Evolutionary conservation across 1,139 yeast species (phyloP).

Genomic region (Saccharomycopsis hybrid): DNA sequence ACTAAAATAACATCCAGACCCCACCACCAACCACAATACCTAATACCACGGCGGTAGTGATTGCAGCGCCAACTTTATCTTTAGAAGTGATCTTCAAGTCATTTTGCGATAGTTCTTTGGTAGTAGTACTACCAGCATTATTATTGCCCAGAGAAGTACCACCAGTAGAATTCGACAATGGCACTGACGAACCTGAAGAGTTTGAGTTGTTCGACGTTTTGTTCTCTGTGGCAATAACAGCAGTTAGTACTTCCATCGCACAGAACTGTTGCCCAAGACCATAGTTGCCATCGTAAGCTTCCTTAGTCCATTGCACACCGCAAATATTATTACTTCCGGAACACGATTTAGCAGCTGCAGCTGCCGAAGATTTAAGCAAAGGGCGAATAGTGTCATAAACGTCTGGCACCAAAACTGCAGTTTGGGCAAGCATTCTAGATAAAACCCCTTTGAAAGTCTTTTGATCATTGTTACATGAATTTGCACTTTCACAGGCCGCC

Average conservation of each 20-base stretch:
- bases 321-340: slow-evolving; percentile 55
- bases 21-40: slow-evolving; percentile 54
- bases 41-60: slow-evolving; percentile 68
- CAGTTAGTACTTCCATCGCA: slow-evolving; percentile 50
- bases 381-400: slow-evolving; percentile 38
- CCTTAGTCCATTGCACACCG: slow-evolving; percentile 48
- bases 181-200: slow-evolving; percentile 4
- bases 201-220: slow-evolving; percentile 20
- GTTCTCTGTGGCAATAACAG: slow-evolving; percentile 32
- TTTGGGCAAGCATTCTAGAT: slow-evolving; percentile 56
- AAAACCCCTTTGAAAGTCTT: slow-evolving; percentile 70
- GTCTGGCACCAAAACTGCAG: slow-evolving; percentile 51
- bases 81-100: slow-evolving; percentile 44
- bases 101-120: slow-evolving; percentile 32
- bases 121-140: slow-evolving; percentile 35
- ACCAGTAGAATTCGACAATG: slow-evolving; percentile 32
- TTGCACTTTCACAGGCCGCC: slow-evolving; percentile 56
- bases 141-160: slow-evolving; percentile 42
- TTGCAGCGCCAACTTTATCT: slow-evolving; percentile 83
- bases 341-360: slow-evolving; percentile 52
- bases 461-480: slow-evolving; percentile 67
- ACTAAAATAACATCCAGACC: slow-evolving; percentile 61
- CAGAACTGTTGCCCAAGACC: slow-evolving; percentile 64
- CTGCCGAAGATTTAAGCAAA: slow-evolving; percentile 42
- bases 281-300: slow-evolving; percentile 43